Base-by-base conservation (phyloP, 2,329 filamentous ascomycete genomes). In the Colletotrichum theobromicola region DNA sequence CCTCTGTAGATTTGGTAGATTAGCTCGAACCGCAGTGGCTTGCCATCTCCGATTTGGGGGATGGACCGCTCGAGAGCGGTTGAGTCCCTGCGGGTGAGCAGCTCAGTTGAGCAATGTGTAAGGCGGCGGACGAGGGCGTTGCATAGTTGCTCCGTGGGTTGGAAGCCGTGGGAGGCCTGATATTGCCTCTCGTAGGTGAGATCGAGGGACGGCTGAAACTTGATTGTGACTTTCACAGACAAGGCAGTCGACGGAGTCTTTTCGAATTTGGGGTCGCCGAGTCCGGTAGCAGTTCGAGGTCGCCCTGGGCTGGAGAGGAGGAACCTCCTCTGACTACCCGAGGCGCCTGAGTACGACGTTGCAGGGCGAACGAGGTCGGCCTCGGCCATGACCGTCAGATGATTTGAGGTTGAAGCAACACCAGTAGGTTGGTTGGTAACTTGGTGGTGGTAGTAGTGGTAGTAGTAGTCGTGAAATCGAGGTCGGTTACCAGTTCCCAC, bases 81-180 rank as follows among this genome's bases (percentile, higher is more conserved):
- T 18, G 86, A 85, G 78, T 90, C 89, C 75, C 85, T 86, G 72
- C 89, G 86, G 28, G 88, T 90, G 77, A 90, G 87, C 71, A 90
- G 83, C 79, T 90, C 89, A 53, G 86, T 80, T 72, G 85, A 87
- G 82, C 87, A 88, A 78, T 90, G 87, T 76, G 88, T 85, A 58
- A 90, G 83, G 50, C 88, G 87, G 32, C 85, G 84, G 15, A 90
- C 78, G n/a, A 90, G 79, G 3, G 85, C 87, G 46, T 86, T 83
- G 77, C 87, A 88, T 60, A 90, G 79, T n/a, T 85, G 83, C 71
- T 88, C 85, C 53, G 85, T 86, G 62, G 85, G 84, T 18, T 82
- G 79, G 61, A 90, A 84, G 37, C 78, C 79, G 4, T 83, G 78
- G 2, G 89, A 90, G 72, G 86, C 84, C 69, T 84, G 83, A 78